Base-by-base conservation (phyloP, 768 basidiomycete genomes). In the Phaffia australis region DNA sequence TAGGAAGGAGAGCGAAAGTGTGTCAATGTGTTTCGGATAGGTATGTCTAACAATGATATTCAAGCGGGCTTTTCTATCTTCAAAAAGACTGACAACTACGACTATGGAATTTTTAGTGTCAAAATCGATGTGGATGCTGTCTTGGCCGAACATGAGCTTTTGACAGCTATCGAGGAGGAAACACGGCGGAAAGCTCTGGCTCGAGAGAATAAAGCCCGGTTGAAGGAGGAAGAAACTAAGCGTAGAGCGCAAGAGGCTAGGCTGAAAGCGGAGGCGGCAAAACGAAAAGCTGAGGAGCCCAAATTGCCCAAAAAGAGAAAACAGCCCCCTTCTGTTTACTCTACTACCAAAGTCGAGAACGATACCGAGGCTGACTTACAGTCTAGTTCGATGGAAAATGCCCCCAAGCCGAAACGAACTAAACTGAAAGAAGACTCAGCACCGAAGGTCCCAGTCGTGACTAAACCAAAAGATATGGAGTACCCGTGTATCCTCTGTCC, bases 61-160 rank as follows among this genome's bases (percentile, higher is more conserved):
- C 69, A 83, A 80, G 21, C 27, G 8, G 35, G 18, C 63, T 15
- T 46, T 35, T 49, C 49, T n/a, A 19, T 23, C 18, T 16, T 15
- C 42, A 21, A 30, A 18, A 46, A 42, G 35, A 42, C 25, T 35
- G 55, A 8, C 49, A 16, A 29, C 66, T 71, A 78, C 82, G 71
- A 88, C n/a, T 74, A 78, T 86, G 71, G 25, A 76, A 56, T 4
- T 54, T 7, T 1, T 48, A 98, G 93, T 73, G 94, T 98, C 32
- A 84, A 86, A 30, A 97, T 98, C 70, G 87, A 98, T 66, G 88
- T 98, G 25, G 89, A 94, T 73, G 85, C 87, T 70, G 81, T 95
- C 54, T 77, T 98, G 23, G 79, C 73, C 1, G 85, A 89, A 69
- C 73, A 71, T 66, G 71, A 74, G 49, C 63, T 72, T 21, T 56